phyloP scores from a whole-genome alignment of 176 grass and related monocot genomes.

The Oryza brachyantha region DNA sequence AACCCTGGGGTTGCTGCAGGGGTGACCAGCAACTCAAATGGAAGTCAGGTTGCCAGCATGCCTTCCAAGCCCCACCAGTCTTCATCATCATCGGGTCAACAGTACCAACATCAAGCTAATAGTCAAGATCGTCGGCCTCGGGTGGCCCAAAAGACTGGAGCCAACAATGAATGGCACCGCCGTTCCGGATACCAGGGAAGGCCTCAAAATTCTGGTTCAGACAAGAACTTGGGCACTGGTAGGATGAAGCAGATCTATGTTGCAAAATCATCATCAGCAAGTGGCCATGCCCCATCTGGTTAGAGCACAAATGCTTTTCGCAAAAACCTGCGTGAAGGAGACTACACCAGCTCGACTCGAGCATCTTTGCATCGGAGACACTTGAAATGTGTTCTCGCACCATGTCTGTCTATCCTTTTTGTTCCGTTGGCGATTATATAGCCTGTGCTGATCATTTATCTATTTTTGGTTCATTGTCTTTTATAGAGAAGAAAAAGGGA shows the following conservation, averaged over 20 bases:
- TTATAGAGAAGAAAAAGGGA: conserved; percentile 33
- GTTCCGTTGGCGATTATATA: conserved; percentile 32
- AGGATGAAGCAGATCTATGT: conserved; percentile 98
- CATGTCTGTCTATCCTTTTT: conserved; percentile 9
- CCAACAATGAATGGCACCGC: conserved; percentile 66
- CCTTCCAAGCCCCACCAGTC: conserved; percentile 43
- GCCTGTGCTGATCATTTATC: conserved; percentile 11
- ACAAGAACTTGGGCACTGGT: conserved; percentile 64
- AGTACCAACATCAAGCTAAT: conserved; percentile 41
- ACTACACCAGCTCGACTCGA: background rate
- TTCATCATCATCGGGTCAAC: conserved; percentile 36
- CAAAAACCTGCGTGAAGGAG: background rate
- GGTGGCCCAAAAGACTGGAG: conserved; percentile 37
- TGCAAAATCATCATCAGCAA: conserved; percentile 52
- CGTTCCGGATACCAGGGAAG: conserved; percentile 59
- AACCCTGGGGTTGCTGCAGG: conserved; percentile 35
- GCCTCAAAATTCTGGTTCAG: conserved; percentile 49
- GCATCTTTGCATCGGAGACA: background rate
- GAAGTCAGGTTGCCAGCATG: conserved; percentile 35
- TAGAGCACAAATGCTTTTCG: conserved; percentile 29
- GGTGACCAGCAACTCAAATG: conserved; percentile 32
- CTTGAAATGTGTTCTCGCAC: conserved; percentile 21
- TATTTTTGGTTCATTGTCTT: conserved; percentile 40
- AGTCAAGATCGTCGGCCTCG: conserved; percentile 46
- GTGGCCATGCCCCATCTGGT: conserved; percentile 32